These are phyloP conservation scores for Andrographis paniculata DNA, from an alignment of 305 asterid species.

Conservation along the genomic window DNA sequence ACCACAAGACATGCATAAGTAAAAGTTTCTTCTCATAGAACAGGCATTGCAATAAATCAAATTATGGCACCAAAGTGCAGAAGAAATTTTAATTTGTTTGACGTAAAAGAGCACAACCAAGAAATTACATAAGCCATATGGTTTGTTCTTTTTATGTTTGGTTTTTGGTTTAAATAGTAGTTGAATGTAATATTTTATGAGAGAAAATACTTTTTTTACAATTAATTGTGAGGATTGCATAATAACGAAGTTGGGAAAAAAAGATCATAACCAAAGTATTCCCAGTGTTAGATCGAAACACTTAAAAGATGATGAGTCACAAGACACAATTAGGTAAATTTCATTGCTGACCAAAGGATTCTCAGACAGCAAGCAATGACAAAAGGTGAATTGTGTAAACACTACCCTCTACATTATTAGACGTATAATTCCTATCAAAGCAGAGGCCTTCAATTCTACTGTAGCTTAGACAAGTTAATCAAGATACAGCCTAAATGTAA, in stretches of 20 bases:
- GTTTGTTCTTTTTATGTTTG: too few species aligned
- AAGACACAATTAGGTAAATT: neutral
- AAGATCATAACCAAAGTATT: conserved; percentile 5
- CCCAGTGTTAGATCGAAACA: conserved; percentile 14
- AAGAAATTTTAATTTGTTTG: neutral
- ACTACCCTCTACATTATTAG: conserved; percentile 5
- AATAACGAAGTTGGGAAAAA: too few species aligned
- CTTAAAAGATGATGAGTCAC: too few species aligned
- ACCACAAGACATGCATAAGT: conserved; percentile 14
- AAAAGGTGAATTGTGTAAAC: conserved; percentile 1
- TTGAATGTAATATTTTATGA: too few species aligned
- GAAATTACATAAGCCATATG: conserved; percentile 2
- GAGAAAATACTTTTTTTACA: too few species aligned
- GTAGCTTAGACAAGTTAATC: neutral
- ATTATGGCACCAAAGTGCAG: neutral
- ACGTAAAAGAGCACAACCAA: neutral
- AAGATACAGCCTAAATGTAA: neutral
- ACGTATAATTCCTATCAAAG: neutral
- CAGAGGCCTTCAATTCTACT: neutral
- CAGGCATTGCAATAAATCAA: neutral
- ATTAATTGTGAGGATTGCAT: too few species aligned
- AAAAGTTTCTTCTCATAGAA: neutral
- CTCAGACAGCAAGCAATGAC: conserved; percentile 5
- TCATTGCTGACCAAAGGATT: neutral
- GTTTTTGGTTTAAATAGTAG: too few species aligned